Percentiles rank a stretch among this genome's conserved stretches.
These are phyloP conservation scores for Acer negundo DNA, from an alignment of 345 rosid genomes.

Conservation along the genomic window DNA sequence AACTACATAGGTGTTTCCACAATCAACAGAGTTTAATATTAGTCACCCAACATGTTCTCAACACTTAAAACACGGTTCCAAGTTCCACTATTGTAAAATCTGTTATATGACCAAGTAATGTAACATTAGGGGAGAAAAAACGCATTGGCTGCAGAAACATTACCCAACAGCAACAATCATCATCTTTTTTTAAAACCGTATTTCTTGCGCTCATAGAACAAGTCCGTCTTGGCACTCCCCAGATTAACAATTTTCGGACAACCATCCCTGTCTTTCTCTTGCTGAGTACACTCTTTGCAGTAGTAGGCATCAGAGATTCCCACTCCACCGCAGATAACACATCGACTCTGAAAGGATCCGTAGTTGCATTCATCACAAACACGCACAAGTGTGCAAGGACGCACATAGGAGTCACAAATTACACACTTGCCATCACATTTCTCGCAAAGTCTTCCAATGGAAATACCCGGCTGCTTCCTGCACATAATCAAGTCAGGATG, in stretches of 20 bases:
- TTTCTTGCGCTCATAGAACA: too few relatives aligned
- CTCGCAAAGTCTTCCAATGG: conserved; percentile 42
- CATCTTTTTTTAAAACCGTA: too few relatives aligned
- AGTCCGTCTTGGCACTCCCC: too few relatives aligned
- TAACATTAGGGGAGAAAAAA: too few relatives aligned
- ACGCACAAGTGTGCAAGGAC: conserved; percentile 43
- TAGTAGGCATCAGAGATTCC: conserved; percentile 47
- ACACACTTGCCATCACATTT: conserved; percentile 43
- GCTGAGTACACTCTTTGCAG: conserved; percentile 43
- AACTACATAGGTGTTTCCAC: too few relatives aligned
- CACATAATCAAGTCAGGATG: conserved; percentile 48
- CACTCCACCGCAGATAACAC: conserved; percentile 46
- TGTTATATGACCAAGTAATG: too few relatives aligned
- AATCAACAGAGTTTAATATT: too few relatives aligned
- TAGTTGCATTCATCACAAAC: conserved; percentile 46
- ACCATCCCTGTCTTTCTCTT: conserved; percentile 46
- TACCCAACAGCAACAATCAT: too few relatives aligned
- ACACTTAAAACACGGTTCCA: too few relatives aligned
- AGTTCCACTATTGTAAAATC: too few relatives aligned
- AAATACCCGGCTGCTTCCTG: conserved; percentile 42
- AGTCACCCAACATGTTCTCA: too few relatives aligned
- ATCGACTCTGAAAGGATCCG: conserved; percentile 43
- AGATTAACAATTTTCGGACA: not conserved
- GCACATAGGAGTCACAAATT: conserved; percentile 40
- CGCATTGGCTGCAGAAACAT: too few relatives aligned